Evolutionary conservation across 768 basidiomycete genomes (phyloP), one percentile per base, ranked within the genome.

Genomic region (Phaeotremella skinneri): DNA sequence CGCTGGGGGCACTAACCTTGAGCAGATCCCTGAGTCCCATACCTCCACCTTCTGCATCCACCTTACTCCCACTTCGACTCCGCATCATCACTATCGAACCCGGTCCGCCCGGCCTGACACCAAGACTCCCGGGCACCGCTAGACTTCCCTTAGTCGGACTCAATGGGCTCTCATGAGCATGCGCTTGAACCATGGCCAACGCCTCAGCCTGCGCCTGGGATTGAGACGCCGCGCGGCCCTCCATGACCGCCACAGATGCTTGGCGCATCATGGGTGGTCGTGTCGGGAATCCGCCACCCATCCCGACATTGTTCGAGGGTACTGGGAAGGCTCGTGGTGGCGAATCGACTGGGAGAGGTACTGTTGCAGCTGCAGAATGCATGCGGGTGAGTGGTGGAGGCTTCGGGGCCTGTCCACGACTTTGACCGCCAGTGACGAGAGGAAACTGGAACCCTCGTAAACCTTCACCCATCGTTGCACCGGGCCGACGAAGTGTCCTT

Each of bases 181-280:
- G 51, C 17, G 63, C 68, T 9, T 66, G 11, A 4, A 65, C 70
- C 29, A 66, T 48, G 4, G 66, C 66, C 34, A 56, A 59, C 9
- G 52, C 52, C 25, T 64, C 60, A 26, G 64, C 62, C 45, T 62
- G 62, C 16, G 58, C 59, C 31, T 67, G 72, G 11, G 63, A 55
- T 20, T 62, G 63, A 34, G 61, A 48, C 20, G 56, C 52, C 3
- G 61, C 63, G 34, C 71, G 42, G 1, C 73, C 70, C 52, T 85
- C 84, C 81, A 85, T 81, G 13, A 84, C 80, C 2, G 83, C 79
- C 2, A 83, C 81, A 3, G 82, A 83, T 7, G 82, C 82, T 53
- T 83, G 81, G n/a, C 83, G 78, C 14, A 84, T 83, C 34, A 83
- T 80, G 1, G 69, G 63, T 16, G 73, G 75, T 34, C 75, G n/a